Base-by-base conservation (phyloP, 129 eudicot species). In the Ambrosia artemisiifolia region DNA sequence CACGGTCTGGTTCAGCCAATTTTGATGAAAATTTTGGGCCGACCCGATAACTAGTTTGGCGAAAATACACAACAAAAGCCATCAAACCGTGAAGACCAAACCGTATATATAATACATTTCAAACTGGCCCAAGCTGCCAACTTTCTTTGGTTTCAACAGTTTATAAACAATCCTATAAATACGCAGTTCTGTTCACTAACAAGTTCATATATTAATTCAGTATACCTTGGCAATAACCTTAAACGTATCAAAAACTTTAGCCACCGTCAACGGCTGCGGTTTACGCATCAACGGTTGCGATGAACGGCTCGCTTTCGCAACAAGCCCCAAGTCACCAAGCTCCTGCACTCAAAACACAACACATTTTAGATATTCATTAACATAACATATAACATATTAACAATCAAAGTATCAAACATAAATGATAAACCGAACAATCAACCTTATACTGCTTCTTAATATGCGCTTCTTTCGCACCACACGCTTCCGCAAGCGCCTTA, bases 401-500 rank as follows among this genome's bases (percentile, higher is more conserved):
- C 38, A 57, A 30, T 7, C 73, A 75, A 9, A 17, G 6, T 16
- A 3, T 13, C 5, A 51, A n/a, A n/a, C n/a, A n/a, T n/a, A n/a
- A n/a, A n/a, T n/a, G n/a, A n/a, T n/a, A n/a, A n/a, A 43, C 13
- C 7, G 5, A 49, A 11, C 13, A 32, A n/a, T 4, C 35, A 72
- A 32, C 98, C 90, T 86, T 71, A 71, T 90, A 88, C 46, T 84
- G 83, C 61, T 82, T 88, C 80, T 90, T 90, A 44, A 94, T 84
- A 34, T 80, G 86, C 3, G 82, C 57, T 73, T 90, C 96, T 75
- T 84, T 84, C 48, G 85, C 78, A 46, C 98, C 98, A 84, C 92
- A 94, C 48, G 98, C 96, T 81, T 94, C 97, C 0, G 98, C 96
- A 59, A 94, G 88, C 2, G 93, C 97, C 69, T 94, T 94, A 67